phyloP scores from a whole-genome alignment of 345 rosid species.

The Pugionium cornutum region DNA sequence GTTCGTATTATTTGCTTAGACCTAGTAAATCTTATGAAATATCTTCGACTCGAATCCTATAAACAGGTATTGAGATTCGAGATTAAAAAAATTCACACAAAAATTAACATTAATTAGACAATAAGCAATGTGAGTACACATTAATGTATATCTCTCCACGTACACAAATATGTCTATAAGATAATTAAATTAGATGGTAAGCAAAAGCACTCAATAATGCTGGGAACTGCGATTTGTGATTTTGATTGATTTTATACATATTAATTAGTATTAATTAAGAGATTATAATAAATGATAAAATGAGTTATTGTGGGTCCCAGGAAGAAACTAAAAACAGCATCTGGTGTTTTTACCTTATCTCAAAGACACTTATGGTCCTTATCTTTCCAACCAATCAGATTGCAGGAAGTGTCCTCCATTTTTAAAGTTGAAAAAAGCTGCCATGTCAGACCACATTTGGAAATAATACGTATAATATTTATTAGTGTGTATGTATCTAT shows the following conservation, averaged over 20 bases:
- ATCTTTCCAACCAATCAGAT: conserved; percentile 24
- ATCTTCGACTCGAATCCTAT: conserved; percentile 36
- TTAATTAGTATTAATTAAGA: conserved; percentile 2
- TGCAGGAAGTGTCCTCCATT: conserved; percentile 38
- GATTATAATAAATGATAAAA: conserved; percentile 7
- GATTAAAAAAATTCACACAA: not conserved
- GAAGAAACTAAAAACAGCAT: conserved; percentile 35
- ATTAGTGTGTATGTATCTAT: not conserved
- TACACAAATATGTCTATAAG: conserved; percentile 25
- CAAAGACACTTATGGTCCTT: conserved; percentile 32
- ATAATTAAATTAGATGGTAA: conserved; percentile 35
- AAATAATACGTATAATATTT: conserved; percentile 13
- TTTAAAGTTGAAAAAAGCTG: conserved; percentile 32
- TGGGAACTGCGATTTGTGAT: conserved; percentile 27
- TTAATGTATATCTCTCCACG: conserved; percentile 10
- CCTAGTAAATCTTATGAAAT: conserved; percentile 19
- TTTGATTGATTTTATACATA: conserved; percentile 27
- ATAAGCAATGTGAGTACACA: conserved; percentile 16
- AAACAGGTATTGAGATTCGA: conserved; percentile 30
- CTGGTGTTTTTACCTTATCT: conserved; percentile 39
- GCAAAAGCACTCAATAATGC: conserved; percentile 35
- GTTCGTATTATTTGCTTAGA: too few relatives aligned
- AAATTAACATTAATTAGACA: not conserved
- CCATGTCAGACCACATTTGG: conserved; percentile 35
- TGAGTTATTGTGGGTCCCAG: conserved; percentile 28